Conservation (phyloP, 371 early-diverging fungal species). For the Mortierella polycephala region DNA sequence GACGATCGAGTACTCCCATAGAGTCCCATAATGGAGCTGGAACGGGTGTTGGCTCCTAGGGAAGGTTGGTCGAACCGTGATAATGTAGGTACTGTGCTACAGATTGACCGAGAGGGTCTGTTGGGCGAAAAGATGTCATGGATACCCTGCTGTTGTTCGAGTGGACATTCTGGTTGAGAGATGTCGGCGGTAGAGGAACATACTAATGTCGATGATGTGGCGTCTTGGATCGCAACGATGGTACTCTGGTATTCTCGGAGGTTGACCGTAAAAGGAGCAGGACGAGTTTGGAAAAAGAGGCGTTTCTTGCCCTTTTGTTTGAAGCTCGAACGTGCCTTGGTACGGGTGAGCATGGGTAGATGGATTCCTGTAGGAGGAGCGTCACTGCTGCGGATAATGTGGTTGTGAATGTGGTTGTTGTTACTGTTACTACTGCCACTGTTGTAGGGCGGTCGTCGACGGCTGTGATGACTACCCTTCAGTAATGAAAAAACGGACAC, state of each 20-base stretch:
- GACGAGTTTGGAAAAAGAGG: neutral
- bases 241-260: no score
- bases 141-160: neutral
- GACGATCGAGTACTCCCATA: slow-evolving; percentile 38
- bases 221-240: no score
- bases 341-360: slow-evolving; percentile 15
- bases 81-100: neutral
- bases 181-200: neutral
- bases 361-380: neutral
- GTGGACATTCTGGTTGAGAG: neutral
- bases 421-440: neutral
- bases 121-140: neutral
- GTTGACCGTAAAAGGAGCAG: neutral
- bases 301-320: slow-evolving; percentile 3
- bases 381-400: no score
- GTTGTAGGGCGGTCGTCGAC: neutral
- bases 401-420: neutral
- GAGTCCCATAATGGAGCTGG: slow-evolving; percentile 29
- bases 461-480: slow-evolving; percentile 4
- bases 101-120: neutral
- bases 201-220: no score
- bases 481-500: slow-evolving; percentile 32
- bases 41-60: neutral
- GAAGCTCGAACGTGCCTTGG: slow-evolving; percentile 22
- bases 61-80: slow-evolving; percentile 13